Evolutionary conservation across 1,284 basidiomycete species (phyloP).

Genomic region (Melampsora americana): DNA sequence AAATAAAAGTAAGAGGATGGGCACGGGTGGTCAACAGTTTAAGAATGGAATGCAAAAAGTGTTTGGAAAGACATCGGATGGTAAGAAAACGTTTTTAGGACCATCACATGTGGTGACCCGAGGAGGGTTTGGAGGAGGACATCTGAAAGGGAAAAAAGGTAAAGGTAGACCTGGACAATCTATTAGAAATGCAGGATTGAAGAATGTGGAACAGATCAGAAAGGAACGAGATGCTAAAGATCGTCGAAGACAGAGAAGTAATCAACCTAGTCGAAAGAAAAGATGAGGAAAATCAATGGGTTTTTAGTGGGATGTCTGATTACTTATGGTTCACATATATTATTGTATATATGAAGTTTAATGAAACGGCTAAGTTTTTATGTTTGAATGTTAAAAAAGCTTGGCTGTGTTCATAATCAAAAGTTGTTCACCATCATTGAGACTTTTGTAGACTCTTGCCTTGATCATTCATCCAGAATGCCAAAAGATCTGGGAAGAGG

Average conservation of each 20-base stretch:
- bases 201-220: conserved; percentile 76
- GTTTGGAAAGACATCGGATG: conserved; percentile 55
- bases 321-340: no score
- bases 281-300: no score
- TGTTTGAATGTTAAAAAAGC: no score
- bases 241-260: conserved; percentile 66
- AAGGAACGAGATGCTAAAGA: conserved; percentile 63
- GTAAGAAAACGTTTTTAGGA: conserved; percentile 45
- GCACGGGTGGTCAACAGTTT: conserved; percentile 60
- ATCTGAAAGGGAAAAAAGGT: conserved; percentile 48
- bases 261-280: conserved; percentile 65
- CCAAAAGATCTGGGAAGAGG: no score
- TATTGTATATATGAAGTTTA: no score
- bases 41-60: conserved; percentile 69
- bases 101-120: conserved; percentile 43
- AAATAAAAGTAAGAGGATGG: conserved; percentile 64
- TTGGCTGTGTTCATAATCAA: no score
- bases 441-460: no score
- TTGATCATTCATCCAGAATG: no score
- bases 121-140: conserved; percentile 18
- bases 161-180: conserved; percentile 48
- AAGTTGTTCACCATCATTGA: no score
- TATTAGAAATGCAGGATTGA: conserved; percentile 56
- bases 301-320: no score
- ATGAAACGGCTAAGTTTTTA: no score